A percentile compares a stretch with the other conserved stretches of the same genome.
phyloP scores from a whole-genome alignment of 805 yeast genomes.

The Candida chilensis region DNA sequence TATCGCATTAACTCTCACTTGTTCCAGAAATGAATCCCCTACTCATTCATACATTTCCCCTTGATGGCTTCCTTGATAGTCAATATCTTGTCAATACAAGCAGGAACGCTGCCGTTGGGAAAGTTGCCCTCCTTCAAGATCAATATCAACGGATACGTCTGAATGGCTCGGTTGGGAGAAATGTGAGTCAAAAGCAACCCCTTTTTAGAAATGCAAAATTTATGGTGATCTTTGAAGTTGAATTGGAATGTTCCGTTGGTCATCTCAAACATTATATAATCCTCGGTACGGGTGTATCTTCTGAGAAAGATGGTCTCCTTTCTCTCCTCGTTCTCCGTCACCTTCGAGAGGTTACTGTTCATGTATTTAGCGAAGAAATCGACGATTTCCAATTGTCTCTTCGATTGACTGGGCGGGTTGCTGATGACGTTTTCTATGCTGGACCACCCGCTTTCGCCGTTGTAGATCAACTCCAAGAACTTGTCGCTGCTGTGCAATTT shows the following conservation, averaged over 20 bases:
- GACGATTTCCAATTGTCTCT: conserved; percentile 75
- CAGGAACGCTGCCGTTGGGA: conserved; percentile 27
- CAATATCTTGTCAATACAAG: conserved; percentile 27
- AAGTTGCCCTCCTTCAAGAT: conserved; percentile 32
- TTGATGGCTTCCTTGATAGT: conserved; percentile 59
- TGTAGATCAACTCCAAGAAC: conserved; percentile 46
- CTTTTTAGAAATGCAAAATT: conserved; percentile 66
- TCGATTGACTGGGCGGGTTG: conserved; percentile 37
- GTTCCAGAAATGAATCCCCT: conserved; percentile 1
- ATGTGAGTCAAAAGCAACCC: conserved; percentile 77
- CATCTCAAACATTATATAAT: conserved; percentile 85
- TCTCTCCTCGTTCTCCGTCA: conserved; percentile 50
- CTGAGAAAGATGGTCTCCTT: conserved; percentile 67
- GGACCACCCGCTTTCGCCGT: conserved; percentile 35
- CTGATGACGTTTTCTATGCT: conserved; percentile 31
- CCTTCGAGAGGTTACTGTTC: conserved; percentile 82
- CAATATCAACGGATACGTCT: conserved; percentile 33
- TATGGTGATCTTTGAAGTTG: conserved; percentile 93
- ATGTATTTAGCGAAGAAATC: conserved; percentile 86
- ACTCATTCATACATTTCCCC: conserved; percentile 18
- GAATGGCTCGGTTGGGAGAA: conserved; percentile 65
- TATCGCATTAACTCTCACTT: too few relatives aligned
- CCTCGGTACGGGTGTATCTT: conserved; percentile 71
- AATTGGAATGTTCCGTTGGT: conserved; percentile 91
- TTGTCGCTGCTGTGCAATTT: conserved; percentile 56